A percentile compares a stretch with the other conserved stretches of the same genome.
These are phyloP conservation scores for Tranzscheliella williamsii DNA, from an alignment of 1,284 basidiomycete species.

Conservation along the genomic window DNA sequence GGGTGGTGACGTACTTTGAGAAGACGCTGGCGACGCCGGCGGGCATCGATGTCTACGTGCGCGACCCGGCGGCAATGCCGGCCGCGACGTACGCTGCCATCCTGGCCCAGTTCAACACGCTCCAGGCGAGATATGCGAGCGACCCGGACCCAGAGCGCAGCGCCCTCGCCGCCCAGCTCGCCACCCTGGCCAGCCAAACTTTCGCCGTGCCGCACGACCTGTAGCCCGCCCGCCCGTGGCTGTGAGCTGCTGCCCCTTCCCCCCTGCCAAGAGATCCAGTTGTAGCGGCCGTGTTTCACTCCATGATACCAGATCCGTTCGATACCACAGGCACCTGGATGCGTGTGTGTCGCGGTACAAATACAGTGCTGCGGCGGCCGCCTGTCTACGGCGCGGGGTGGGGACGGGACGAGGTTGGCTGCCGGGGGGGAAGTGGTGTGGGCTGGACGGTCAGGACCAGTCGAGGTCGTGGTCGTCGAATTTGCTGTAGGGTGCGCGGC, in stretches of 20 bases:
- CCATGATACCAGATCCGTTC: too few relatives aligned
- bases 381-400: too few relatives aligned
- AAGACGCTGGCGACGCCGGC: constrained; percentile 32
- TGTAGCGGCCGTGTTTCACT: too few relatives aligned
- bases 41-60: constrained; percentile 35
- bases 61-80: constrained; percentile 27
- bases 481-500: constrained; percentile 14
- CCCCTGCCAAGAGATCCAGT: too few relatives aligned
- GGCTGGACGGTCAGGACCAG: constrained; percentile 52
- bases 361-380: too few relatives aligned
- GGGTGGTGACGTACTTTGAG: constrained; percentile 41
- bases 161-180: constrained; percentile 16
- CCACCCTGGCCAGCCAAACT: constrained; percentile 18
- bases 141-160: constrained; percentile 14
- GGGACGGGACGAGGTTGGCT: too few relatives aligned
- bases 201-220: constrained; percentile 34
- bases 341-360: too few relatives aligned
- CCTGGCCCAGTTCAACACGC: constrained; percentile 14
- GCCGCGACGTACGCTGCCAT: constrained; percentile 12
- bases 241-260: too few relatives aligned
- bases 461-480: constrained; percentile 54
- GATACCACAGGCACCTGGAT: too few relatives aligned
- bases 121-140: constrained; percentile 11
- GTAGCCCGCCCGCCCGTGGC: too few relatives aligned
- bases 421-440: too few relatives aligned